Evolutionary conservation across 495 filamentous ascomycete genomes (phyloP), one percentile per base, ranked within the genome.

Genomic region (Aspergillus asperescens): DNA sequence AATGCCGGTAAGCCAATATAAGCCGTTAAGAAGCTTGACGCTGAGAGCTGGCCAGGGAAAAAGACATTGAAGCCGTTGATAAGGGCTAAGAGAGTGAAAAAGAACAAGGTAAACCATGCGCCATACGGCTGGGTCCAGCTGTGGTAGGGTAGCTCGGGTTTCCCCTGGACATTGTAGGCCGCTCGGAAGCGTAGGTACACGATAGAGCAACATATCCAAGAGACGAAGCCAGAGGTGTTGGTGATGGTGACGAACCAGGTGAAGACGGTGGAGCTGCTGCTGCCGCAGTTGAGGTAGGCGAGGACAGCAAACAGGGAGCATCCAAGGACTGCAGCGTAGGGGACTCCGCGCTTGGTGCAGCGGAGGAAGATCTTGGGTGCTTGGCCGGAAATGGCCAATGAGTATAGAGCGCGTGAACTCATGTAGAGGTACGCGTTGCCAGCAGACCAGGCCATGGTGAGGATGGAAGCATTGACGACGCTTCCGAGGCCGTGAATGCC

Each of bases 341-440:
- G 77, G 7, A 77, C 68, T 8, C 72, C 72, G 37, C 55, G 49
- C 31, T 61, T 59, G 29, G 54, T 73, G 52, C 67, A 71, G 2
- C 50, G 54, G 13, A 45, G 59, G 56, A 76, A 71, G 25, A 72
- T 56, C 13, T 40, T 52, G 0, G 71, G 71, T 0, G 71, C 70
- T 19, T 66, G 62, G 5, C 69, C 67, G n/a, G 59, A 51, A 6
- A 73, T 53, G 7, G 75, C 71, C 8, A 77, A 57, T 9, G 70
- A 69, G 52, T 76, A 76, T 9, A 77, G 62, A n/a, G 62, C 80
- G 23, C 87, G 80, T 6, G 78, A 82, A 16, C 81, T 82, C 4
- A 82, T 86, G 68, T 87, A 91, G 47, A 88, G 74, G 72, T 84
- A 88, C 2, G 84, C 79, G 60, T 90, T 91, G 27, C 79, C 86